Conservation (phyloP, 2,329 filamentous ascomycete species). For the Plenodomus lindquistii region DNA sequence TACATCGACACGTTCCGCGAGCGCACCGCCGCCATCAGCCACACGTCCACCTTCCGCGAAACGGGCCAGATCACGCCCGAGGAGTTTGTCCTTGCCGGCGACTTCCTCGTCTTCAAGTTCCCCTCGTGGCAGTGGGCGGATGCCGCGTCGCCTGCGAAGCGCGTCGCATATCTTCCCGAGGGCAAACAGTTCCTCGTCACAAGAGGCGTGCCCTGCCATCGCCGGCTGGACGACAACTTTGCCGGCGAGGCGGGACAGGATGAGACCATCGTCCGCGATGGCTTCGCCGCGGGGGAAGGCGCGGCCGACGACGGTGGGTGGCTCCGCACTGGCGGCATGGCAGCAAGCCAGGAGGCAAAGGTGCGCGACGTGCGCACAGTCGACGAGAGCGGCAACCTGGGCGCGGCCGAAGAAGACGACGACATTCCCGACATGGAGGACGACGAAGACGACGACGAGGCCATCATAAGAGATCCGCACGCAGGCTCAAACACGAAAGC, state of each 20-base stretch:
- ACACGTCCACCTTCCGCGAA: constrained; percentile 89
- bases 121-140: constrained; percentile 97
- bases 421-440: constrained; percentile 99
- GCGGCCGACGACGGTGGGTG: constrained; percentile 77
- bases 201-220: constrained; percentile 89
- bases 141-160: constrained; percentile 77
- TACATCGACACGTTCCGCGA: constrained; percentile 91
- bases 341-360: constrained; percentile 74
- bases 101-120: constrained; percentile 99
- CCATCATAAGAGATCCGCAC: constrained; percentile 75
- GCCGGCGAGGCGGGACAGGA: constrained; percentile 85
- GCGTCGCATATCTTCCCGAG: constrained; percentile 77
- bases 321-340: constrained; percentile 82
- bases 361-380: constrained; percentile 83
- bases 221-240: constrained; percentile 90
- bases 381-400: constrained; percentile 85
- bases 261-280: constrained; percentile 82
- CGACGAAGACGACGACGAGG: constrained; percentile 89
- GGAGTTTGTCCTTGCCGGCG: constrained; percentile 92
- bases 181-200: constrained; percentile 97
- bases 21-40: constrained; percentile 82
- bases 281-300: constrained; percentile 59
- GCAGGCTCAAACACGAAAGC: constrained; percentile 55
- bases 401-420: constrained; percentile 70
- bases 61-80: constrained; percentile 97